Base-by-base conservation (phyloP, 2,329 filamentous ascomycete genomes). In the Colletotrichum sp. region DNA sequence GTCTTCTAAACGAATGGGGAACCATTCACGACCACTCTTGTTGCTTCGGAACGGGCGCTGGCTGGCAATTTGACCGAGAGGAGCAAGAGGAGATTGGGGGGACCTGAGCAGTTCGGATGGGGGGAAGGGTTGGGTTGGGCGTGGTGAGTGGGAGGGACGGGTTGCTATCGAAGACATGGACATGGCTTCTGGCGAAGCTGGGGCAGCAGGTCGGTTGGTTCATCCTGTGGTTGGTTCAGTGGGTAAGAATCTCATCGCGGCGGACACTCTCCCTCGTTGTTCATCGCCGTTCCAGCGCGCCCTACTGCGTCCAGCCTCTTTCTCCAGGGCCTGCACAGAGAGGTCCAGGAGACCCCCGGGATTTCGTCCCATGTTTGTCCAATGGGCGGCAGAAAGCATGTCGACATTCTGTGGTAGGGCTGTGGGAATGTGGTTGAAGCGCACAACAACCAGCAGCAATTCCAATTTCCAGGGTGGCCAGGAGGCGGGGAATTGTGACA, bases 401-500 rank as follows among this genome's bases (percentile, higher is more conserved):
- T 76, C 71, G 71, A 75, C 65, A 75, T 75, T 44, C 30, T 32
- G 57, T 21, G 52, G 12, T 66, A 59, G 49, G 52, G 65, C 71
- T 76, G 75, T 77, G 75, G 15, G 72, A 77, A 71, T 69, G 62
- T 60, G n/a, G 26, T 36, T 32, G 69, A 28, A 30, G 39, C 26
- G 36, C 28, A 32, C 55, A 36, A 64, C 18, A 64, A 21, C 34
- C 62, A 64, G 59, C 52, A 71, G 49, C 66, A 77, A 77, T 71
- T 77, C 72, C 75, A 75, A 71, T 75, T 71, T 59, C 66, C 66
- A 75, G 71, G 60, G 66, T 75, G 75, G 32, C 75, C 60, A 57
- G 75, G 75, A 71, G 75, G 75, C 67, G 75, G 75, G 71, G 63
- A 77, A 71, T 70, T 62, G 71, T 39, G 59, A 62, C 24, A 39